phyloP scores from a whole-genome alignment of 148 eudicot genomes.

The Vaccinium myrtillus region DNA sequence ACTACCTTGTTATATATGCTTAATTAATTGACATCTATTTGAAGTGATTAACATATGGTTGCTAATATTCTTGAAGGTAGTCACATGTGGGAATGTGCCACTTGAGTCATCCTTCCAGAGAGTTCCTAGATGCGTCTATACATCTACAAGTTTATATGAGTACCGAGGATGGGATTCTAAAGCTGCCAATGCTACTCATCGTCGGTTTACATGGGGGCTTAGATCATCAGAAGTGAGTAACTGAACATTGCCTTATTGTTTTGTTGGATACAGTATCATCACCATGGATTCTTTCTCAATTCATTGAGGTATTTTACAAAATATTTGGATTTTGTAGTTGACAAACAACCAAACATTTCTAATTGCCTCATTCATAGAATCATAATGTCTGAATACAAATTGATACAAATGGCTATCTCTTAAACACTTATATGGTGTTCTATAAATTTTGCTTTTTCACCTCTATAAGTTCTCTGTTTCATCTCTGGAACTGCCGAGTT shows the following conservation, averaged over 20 bases:
- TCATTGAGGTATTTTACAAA: not conserved
- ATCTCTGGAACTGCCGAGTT: not conserved
- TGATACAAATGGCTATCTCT: not conserved
- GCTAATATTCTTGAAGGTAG: constrained; percentile 50
- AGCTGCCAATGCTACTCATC: constrained; percentile 79
- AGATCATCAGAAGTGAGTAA: constrained; percentile 72
- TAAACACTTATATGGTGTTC: not conserved
- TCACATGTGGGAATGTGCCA: constrained; percentile 94
- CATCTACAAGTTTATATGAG: constrained; percentile 77
- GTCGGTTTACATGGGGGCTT: constrained; percentile 91
- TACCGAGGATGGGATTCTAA: constrained; percentile 89
- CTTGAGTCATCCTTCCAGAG: constrained; percentile 85
- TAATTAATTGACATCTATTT: not conserved
- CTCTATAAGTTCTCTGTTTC: not conserved
- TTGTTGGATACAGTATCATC: not conserved
- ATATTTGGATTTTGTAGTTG: not conserved
- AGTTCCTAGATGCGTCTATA: constrained; percentile 86
- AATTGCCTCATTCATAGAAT: not conserved
- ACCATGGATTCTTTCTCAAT: not conserved
- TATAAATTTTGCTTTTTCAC: not conserved
- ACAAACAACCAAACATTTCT: not conserved
- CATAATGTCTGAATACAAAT: not conserved
- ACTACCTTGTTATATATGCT: not conserved
- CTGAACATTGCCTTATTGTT: not conserved
- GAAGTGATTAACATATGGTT: not conserved